Conservation (phyloP, 768 basidiomycete species). For the Cystobasidium tubakii region DNA sequence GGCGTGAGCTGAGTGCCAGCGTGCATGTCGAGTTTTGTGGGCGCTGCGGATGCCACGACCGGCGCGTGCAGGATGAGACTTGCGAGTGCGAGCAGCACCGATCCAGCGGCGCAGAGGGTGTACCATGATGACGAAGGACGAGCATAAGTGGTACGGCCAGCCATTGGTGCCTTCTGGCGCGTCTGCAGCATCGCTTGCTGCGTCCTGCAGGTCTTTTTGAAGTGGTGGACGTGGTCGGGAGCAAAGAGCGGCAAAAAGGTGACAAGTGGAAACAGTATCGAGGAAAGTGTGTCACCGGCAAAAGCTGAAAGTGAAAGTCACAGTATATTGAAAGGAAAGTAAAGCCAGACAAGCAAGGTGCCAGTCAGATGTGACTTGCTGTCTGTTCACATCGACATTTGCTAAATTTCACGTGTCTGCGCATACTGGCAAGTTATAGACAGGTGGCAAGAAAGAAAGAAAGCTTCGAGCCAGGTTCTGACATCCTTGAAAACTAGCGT, state of each 20-base stretch:
- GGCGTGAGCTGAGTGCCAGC: slow-evolving; percentile 15
- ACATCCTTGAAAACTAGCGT: too few relatives aligned
- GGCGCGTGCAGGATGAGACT: background rate
- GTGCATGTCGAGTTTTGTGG: slow-evolving; percentile 29
- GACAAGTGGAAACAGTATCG: background rate
- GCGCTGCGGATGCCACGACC: slow-evolving; percentile 17
- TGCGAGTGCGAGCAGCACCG: background rate
- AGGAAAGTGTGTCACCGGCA: background rate
- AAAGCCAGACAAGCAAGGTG: too few relatives aligned
- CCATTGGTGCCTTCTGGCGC: background rate
- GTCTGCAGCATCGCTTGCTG: background rate
- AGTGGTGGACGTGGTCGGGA: background rate
- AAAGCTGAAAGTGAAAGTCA: too few relatives aligned
- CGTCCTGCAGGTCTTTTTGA: too few relatives aligned
- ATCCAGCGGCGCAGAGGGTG: background rate
- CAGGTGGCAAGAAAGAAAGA: too few relatives aligned
- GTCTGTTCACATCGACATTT: too few relatives aligned
- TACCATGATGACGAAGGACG: background rate
- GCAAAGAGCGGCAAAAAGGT: background rate
- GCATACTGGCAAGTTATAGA: too few relatives aligned
- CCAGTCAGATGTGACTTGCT: too few relatives aligned
- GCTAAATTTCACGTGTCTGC: too few relatives aligned
- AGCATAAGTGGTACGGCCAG: background rate
- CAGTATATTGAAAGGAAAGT: too few relatives aligned
- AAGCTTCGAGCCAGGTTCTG: too few relatives aligned